Evolutionary conservation across 352 stramenopile species (phyloP).

Genomic region (Pythium monospermum): DNA sequence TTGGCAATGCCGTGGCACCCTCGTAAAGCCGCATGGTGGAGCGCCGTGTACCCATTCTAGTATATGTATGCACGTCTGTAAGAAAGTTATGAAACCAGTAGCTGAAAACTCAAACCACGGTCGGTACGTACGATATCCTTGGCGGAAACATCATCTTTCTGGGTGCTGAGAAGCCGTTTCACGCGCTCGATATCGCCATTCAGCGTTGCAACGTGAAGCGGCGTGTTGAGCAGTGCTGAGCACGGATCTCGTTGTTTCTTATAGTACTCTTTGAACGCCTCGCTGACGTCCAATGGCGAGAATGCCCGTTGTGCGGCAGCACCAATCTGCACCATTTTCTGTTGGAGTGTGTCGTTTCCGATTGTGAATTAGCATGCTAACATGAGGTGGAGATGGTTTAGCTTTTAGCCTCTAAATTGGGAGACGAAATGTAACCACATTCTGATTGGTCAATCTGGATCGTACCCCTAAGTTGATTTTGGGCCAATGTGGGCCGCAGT

Average conservation of each 20-base stretch:
- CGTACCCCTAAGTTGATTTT: neutral
- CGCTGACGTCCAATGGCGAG: constrained; percentile 13
- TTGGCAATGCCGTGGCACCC: neutral
- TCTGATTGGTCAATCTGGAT: too few species aligned
- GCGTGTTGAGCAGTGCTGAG: neutral
- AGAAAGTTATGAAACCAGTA: too few species aligned
- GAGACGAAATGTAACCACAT: too few species aligned
- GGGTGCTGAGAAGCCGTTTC: neutral
- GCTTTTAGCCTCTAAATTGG: too few species aligned
- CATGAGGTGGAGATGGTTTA: too few species aligned
- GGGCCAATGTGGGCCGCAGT: too few species aligned
- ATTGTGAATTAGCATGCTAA: too few species aligned
- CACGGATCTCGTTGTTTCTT: neutral
- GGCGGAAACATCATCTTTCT: constrained; percentile 2
- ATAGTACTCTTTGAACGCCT: constrained; percentile 16
- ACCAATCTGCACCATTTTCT: too few species aligned
- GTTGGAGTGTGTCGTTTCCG: too few species aligned
- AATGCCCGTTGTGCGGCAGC: too few species aligned
- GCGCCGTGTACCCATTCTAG: constrained; percentile 21
- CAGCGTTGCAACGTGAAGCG: constrained; percentile 18
- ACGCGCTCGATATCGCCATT: constrained; percentile 8
- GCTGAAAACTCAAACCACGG: neutral
- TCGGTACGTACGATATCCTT: constrained; percentile 1
- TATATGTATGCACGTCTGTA: too few species aligned
- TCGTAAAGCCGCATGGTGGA: constrained; percentile 18